A percentile compares a stretch with the other conserved stretches of the same genome.
Conservation (phyloP, 2,329 filamentous ascomycete genomes). For the Graphiopsis chlorocephala region DNA sequence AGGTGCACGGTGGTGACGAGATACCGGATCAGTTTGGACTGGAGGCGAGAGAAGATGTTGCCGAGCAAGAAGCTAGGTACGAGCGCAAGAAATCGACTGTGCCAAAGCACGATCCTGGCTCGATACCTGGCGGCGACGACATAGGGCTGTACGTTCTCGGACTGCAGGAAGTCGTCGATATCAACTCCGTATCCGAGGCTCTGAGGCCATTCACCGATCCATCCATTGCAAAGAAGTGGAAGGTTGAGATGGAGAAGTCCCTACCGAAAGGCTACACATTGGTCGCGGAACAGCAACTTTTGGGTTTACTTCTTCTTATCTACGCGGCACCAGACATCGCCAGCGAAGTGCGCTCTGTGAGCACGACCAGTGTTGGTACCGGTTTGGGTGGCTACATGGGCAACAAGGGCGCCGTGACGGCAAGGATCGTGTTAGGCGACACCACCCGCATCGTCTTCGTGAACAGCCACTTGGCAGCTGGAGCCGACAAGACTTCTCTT, state of each 20-base stretch:
- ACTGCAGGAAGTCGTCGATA: conserved; percentile 86
- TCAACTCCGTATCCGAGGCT: conserved; percentile 76
- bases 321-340: conserved; percentile 78
- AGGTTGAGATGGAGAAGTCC: conserved; percentile 67
- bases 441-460: conserved; percentile 86
- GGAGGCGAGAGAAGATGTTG: conserved; percentile 44
- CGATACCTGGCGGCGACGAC: conserved; percentile 60
- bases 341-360: conserved; percentile 74
- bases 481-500: conserved; percentile 70
- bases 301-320: conserved; percentile 78
- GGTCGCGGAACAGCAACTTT: conserved; percentile 77
- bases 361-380: conserved; percentile 79
- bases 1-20: conserved; percentile 15
- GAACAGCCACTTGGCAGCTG: conserved; percentile 88
- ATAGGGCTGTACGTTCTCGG: conserved; percentile 87
- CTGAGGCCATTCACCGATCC: conserved; percentile 74
- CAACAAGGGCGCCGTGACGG: conserved; percentile 88
- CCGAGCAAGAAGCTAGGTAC: conserved; percentile 47
- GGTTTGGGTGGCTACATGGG: conserved; percentile 90
- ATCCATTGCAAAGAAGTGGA: conserved; percentile 72
- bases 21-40: conserved; percentile 23
- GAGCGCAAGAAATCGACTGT: conserved; percentile 43
- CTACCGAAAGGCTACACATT: conserved; percentile 75
- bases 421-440: conserved; percentile 80
- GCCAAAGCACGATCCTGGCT: conserved; percentile 44